Percentiles rank a stretch among this genome's conserved stretches.
These are phyloP conservation scores for Grosmannia clavigera DNA, from an alignment of 2,329 filamentous ascomycete species.

Conservation along the genomic window DNA sequence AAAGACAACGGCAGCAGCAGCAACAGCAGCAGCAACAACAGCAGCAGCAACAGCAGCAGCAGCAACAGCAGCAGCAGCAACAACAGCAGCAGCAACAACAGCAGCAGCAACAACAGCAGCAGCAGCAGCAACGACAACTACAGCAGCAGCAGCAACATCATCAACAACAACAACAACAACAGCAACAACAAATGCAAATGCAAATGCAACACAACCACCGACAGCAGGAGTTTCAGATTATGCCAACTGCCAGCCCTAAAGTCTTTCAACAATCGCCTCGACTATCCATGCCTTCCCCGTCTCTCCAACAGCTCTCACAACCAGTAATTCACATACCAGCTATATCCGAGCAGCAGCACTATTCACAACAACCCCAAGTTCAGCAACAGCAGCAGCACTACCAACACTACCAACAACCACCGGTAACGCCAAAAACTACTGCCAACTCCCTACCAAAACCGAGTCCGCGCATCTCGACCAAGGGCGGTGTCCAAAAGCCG, in stretches of 20 bases:
- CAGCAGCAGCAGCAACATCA: conserved; percentile 11
- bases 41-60: not conserved
- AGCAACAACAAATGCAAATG: conserved; percentile 11
- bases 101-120: conserved; percentile 7
- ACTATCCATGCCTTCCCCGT: conserved; percentile 6
- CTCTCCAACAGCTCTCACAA: conserved; percentile 6
- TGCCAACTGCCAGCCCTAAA: not conserved
- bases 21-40: conserved; percentile 10
- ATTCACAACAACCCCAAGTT: not conserved
- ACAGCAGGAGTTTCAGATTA: not conserved
- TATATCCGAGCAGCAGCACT: not conserved
- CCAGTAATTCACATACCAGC: conserved; percentile 4
- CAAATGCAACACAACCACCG: conserved; percentile 10
- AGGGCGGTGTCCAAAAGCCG: conserved; percentile 12
- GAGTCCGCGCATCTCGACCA: conserved; percentile 10
- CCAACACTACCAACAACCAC: not conserved
- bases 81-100: conserved; percentile 8
- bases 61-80: not conserved
- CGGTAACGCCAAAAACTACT: conserved; percentile 8
- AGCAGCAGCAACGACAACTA: conserved; percentile 9
- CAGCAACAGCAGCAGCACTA: not conserved
- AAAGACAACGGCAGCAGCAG: conserved; percentile 5
- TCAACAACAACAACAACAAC: conserved; percentile 8
- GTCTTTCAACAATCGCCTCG: conserved; percentile 3
- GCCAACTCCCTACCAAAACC: conserved; percentile 5